Evolutionary conservation across 2,329 filamentous ascomycete genomes (phyloP).

Genomic region (Mollisiaceae sp.): DNA sequence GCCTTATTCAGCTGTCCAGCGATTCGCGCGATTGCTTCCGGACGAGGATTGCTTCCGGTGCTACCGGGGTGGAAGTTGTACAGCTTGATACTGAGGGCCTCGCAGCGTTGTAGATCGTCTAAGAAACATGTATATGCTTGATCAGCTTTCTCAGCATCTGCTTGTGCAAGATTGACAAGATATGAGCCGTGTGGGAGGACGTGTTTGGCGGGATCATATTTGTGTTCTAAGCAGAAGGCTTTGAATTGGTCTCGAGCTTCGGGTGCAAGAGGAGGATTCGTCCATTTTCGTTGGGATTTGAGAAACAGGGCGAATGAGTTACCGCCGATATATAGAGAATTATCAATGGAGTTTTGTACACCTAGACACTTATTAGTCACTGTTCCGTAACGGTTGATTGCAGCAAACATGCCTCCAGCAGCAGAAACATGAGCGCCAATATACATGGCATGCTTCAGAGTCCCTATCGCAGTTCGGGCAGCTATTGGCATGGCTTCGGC

Average conservation of each 20-base stretch:
- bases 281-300: constrained; percentile 96
- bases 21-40: constrained; percentile 77
- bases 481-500: constrained; percentile 68
- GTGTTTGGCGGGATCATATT: constrained; percentile 73
- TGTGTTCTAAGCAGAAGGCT: constrained; percentile 67
- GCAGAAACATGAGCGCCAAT: constrained; percentile 92
- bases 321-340: constrained; percentile 80
- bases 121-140: constrained; percentile 88
- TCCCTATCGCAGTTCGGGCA: constrained; percentile 65
- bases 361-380: constrained; percentile 53
- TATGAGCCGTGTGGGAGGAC: constrained; percentile 94
- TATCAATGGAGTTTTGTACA: constrained; percentile 85
- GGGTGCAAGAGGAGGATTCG: constrained; percentile 75
- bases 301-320: constrained; percentile 95
- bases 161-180: constrained; percentile 91
- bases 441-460: constrained; percentile 73
- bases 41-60: constrained; percentile 69
- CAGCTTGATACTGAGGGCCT: constrained; percentile 82
- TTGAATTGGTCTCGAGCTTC: constrained; percentile 74
- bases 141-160: constrained; percentile 76
- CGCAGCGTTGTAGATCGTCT: constrained; percentile 86
- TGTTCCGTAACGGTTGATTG: constrained; percentile 18
- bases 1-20: constrained; percentile 82
- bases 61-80: constrained; percentile 99
- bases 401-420: constrained; percentile 70